Evolutionary conservation across 2,329 filamentous ascomycete genomes (phyloP).

Genomic region (Colletotrichum sublineola): DNA sequence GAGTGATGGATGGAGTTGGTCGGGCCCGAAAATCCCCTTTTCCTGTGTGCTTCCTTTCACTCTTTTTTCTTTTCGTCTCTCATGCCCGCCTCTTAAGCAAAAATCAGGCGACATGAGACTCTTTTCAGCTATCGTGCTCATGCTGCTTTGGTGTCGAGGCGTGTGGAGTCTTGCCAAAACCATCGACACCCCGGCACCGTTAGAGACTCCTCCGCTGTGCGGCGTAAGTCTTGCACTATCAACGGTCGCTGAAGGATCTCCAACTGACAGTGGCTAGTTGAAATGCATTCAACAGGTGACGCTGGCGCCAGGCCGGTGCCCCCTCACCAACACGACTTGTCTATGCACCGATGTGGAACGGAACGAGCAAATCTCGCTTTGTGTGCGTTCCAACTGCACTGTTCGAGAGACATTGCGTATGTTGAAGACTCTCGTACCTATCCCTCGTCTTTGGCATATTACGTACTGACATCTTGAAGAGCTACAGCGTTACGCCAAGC

Average conservation of each 20-base stretch:
- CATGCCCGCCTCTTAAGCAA: background rate
- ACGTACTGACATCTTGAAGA: conserved; percentile 8
- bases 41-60: background rate
- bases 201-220: conserved; percentile 39
- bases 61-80: background rate
- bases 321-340: conserved; percentile 42
- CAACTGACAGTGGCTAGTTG: conserved; percentile 39
- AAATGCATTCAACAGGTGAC: conserved; percentile 43
- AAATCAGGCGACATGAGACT: conserved; percentile 29
- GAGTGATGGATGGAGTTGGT: background rate
- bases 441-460: background rate
- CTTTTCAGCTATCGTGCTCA: conserved; percentile 23
- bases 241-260: background rate
- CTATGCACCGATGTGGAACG: conserved; percentile 46
- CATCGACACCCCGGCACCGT: conserved; percentile 21
- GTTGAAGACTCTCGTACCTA: background rate
- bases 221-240: conserved; percentile 38
- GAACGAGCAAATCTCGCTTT: conserved; percentile 42
- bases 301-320: conserved; percentile 29
- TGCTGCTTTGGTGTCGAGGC: conserved; percentile 14
- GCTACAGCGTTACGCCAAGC: conserved; percentile 44
- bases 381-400: conserved; percentile 43
- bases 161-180: conserved; percentile 31
- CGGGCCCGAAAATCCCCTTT: background rate
- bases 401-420: conserved; percentile 40